Base-by-base conservation (phyloP, 225 moss, liverwort and hornwort genomes). In the Bryum argenteum region DNA sequence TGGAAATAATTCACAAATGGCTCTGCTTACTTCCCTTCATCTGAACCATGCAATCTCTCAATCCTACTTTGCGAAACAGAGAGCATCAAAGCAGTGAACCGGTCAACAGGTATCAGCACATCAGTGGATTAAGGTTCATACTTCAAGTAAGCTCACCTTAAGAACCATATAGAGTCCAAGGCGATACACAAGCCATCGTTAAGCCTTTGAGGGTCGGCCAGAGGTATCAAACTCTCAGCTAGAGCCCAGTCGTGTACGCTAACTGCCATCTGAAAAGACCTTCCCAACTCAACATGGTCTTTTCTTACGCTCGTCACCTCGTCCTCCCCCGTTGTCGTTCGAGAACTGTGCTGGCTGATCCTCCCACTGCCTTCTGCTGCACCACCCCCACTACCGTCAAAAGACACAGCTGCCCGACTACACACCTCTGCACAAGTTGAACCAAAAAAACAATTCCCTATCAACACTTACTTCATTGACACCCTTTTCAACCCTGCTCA, bases 111-210 rank as follows among this genome's bases (percentile, higher is more conserved):
- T 28, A 48, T 47, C 47, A 47, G 42, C 42, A 74, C 22, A 19
- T 45, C 21, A 55, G 19, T 6, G 61, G 15, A 9, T 33, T 9
- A 50, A 57, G 2, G 26, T 56, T 18, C 22, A 44, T 9, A 22
- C 16, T 58, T 66, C 38, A 62, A 41, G 21, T 42, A 79, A 64
- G 10, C 79, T 70, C 77, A 87, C 87, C 87, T 97, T 80, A 97
- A 75, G 72, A 97, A 97, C 96, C 96, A 97, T 12, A 97, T 89
- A 38, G 96, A 91, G 57, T 97, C 96, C 63, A 97, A 62, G 43
- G 93, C 93, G 67, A 97, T 93, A 70, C 96, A 93, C 83, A 97
- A 84, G 11, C 91, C 93, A 70, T 97, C 93, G 62, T 97, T 97
- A 18, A 97, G 87, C 63, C 96, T 84, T 74, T 89, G 96, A 13